Evolutionary conservation across 352 stramenopile species (phyloP).

Genomic region (Paralagenidium karlingii): DNA sequence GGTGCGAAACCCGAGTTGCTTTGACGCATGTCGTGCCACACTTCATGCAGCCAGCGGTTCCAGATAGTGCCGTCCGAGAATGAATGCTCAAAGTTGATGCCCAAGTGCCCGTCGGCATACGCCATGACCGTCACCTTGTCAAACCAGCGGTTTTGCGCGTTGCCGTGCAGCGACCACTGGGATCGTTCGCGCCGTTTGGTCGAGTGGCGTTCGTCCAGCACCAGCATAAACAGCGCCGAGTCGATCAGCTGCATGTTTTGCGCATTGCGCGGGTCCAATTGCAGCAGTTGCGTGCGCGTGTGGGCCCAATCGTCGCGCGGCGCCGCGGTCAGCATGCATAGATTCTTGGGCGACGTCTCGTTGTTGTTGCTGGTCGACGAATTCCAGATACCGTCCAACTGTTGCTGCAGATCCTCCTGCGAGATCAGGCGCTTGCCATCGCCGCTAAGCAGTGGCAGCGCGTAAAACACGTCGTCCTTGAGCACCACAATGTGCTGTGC

Average conservation of each 20-base stretch:
- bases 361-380: conserved; percentile 11
- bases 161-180: conserved; percentile 74
- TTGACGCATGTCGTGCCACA: conserved; percentile 81
- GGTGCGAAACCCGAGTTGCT: conserved; percentile 62
- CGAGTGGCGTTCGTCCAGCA: conserved; percentile 68
- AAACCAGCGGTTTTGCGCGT: conserved; percentile 82
- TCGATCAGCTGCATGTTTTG: conserved; percentile 73
- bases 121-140: conserved; percentile 89
- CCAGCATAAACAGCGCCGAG: conserved; percentile 82
- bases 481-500: conserved; percentile 85
- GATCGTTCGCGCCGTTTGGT: conserved; percentile 59
- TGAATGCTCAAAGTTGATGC: conserved; percentile 92
- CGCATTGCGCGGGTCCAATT: conserved; percentile 50
- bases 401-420: conserved; percentile 45
- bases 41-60: conserved; percentile 89
- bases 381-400: conserved; percentile 60
- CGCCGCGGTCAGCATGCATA: conserved; percentile 52
- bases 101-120: conserved; percentile 71
- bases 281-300: conserved; percentile 54
- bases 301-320: conserved; percentile 81
- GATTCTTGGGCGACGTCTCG: conserved; percentile 5
- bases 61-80: conserved; percentile 88
- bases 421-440: conserved; percentile 76
- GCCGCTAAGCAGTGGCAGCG: conserved; percentile 65
- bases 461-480: conserved; percentile 74